Evolutionary conservation across 2,329 filamentous ascomycete species (phyloP), one percentile per base, ranked within the genome.

Genomic region (Gnomoniopsis sp.): DNA sequence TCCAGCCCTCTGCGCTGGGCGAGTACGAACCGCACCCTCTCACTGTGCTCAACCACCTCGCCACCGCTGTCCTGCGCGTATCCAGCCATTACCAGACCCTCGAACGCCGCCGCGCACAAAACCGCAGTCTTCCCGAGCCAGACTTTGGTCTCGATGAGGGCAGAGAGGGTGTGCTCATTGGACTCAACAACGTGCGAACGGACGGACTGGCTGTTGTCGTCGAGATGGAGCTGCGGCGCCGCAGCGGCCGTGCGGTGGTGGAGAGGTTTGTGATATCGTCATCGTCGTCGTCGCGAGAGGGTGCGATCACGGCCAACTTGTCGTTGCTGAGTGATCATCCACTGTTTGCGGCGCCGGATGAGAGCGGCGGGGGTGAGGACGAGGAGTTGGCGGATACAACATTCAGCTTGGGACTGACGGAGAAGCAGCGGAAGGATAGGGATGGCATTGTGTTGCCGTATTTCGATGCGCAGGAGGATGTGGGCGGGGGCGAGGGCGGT

Each of bases 371-470:
- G 0, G 68, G 63, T 0, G 73, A 68, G 1, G 75, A 69, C 2
- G 71, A 64, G 0, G 81, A 81, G 36, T 79, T 85, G 59, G 83
- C 84, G 4, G 84, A 86, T 66, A 88, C 89, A 11, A 96, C 93
- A 0, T 99, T 99, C 70, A 88, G 89, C 64, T 75, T 99, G 3
- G 88, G 88, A 0, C 76, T 99, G 60, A 98, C 93, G 19, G 93
- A 96, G 60, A 92, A 95, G 77, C 95, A 99, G 76, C 84, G 89
- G 66, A 81, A 82, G 64, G 93, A 96, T 53, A 79, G 95, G 26
- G 93, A 97, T 67, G 90, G 89, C 0, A 90, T 99, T 10, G 90
- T 98, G 44, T 72, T 98, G 72, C 95, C 95, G 17, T 98, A 99
- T 72, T 97, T 96, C 74, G 95, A 99, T 77, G 95, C 95, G 23